Percentiles rank a stretch among this genome's conserved stretches.
phyloP scores from a whole-genome alignment of 2,329 filamentous ascomycete species.

The Fusarium buxicola region DNA sequence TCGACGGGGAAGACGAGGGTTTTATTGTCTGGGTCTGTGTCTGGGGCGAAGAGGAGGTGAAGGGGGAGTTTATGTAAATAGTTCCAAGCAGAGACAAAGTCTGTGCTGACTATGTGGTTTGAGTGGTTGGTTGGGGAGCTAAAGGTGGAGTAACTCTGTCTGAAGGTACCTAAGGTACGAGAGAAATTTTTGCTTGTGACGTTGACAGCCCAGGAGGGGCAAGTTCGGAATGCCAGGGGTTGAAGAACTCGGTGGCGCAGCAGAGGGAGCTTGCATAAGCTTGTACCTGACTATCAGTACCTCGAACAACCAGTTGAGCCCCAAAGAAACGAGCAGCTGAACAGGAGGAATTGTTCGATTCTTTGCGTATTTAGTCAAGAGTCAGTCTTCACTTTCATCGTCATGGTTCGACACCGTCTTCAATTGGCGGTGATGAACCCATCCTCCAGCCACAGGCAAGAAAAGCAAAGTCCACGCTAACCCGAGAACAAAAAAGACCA shows the following conservation, averaged over 20 bases:
- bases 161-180: conserved; percentile 4
- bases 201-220: conserved; percentile 40
- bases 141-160: conserved; percentile 22
- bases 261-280: background rate
- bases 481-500: conserved; percentile 8
- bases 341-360: too few relatives aligned
- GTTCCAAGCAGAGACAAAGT: conserved; percentile 19
- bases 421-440: conserved; percentile 33
- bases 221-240: conserved; percentile 12
- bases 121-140: conserved; percentile 24
- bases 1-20: background rate
- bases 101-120: conserved; percentile 21
- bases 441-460: conserved; percentile 7
- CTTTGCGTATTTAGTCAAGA: too few relatives aligned
- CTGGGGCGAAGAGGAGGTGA: conserved; percentile 3
- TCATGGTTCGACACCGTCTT: background rate
- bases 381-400: too few relatives aligned
- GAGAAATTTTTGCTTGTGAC: conserved; percentile 44
- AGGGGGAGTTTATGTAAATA: conserved; percentile 12
- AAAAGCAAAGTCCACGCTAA: conserved; percentile 32
- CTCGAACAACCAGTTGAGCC: background rate
- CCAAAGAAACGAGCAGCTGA: too few relatives aligned
- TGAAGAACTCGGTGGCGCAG: conserved; percentile 25
- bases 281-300: conserved; percentile 2
- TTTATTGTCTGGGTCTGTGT: too few relatives aligned